A percentile compares a stretch with the other conserved stretches of the same genome.
phyloP scores from a whole-genome alignment of 345 rosid genomes.

The Citrus inodora region DNA sequence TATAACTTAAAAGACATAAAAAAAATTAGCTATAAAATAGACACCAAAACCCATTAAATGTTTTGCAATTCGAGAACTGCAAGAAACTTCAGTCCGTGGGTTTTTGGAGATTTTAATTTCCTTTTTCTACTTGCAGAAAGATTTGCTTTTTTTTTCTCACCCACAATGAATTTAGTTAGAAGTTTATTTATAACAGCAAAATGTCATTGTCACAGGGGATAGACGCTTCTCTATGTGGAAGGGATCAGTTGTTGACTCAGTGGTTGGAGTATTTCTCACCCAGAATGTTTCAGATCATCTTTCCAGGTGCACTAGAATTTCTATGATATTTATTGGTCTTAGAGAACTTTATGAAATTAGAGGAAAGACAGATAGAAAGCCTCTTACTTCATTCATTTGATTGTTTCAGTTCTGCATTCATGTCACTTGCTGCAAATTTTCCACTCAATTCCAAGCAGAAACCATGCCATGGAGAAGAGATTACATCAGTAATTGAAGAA shows the following conservation, averaged over 20 bases:
- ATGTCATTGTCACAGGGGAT: constrained; percentile 56
- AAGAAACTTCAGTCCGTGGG: neutral
- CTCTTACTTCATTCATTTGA: constrained; percentile 14
- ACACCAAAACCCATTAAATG: neutral
- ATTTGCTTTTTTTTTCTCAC: neutral
- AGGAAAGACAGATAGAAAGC: constrained; percentile 4
- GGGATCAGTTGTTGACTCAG: constrained; percentile 96
- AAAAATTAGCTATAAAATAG: neutral
- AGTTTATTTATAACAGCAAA: constrained; percentile 17
- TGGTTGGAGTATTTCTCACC: constrained; percentile 94
- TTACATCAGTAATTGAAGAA: constrained; percentile 31
- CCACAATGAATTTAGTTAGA: neutral
- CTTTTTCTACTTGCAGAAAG: neutral
- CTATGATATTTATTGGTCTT: constrained; percentile 1
- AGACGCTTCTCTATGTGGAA: constrained; percentile 95
- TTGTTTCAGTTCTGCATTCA: constrained; percentile 81
- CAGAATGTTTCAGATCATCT: constrained; percentile 97
- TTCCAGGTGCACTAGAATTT: constrained; percentile 60
- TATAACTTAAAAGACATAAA: neutral
- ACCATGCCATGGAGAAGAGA: constrained; percentile 32
- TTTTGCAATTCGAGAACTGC: neutral
- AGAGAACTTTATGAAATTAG: constrained; percentile 3
- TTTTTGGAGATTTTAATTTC: neutral
- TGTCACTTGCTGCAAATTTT: constrained; percentile 76
- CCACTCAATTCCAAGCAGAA: constrained; percentile 38